These are phyloP conservation scores for Macadamia tetraphylla DNA, from an alignment of 164 flowering plant species.

Conservation along the genomic window DNA sequence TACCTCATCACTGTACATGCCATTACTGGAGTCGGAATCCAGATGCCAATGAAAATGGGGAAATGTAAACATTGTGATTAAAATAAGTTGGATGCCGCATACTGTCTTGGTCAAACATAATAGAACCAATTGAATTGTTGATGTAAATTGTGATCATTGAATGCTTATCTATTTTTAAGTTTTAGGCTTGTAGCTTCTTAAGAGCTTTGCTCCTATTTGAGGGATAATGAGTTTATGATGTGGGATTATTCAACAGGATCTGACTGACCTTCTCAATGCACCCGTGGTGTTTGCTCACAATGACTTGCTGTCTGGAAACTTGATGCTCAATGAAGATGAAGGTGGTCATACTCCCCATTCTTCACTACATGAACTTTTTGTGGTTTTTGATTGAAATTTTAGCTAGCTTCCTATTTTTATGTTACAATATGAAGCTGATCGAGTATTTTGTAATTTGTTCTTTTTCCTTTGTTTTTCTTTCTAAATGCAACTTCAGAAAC, in stretches of 20 bases:
- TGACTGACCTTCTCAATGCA: slow-evolving; percentile 60
- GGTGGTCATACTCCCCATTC: slow-evolving; percentile 35
- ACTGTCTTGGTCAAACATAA: no score
- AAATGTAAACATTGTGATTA: no score
- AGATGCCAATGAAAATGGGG: no score
- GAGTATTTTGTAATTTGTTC: neutral
- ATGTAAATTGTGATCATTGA: neutral
- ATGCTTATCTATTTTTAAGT: neutral
- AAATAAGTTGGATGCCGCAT: no score
- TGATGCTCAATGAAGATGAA: slow-evolving; percentile 86
- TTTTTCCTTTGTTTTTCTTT: neutral
- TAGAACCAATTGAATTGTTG: no score
- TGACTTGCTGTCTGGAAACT: slow-evolving; percentile 90
- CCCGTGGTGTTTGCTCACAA: slow-evolving; percentile 94
- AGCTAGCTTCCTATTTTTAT: neutral
- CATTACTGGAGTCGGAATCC: no score
- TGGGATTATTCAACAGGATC: slow-evolving; percentile 49
- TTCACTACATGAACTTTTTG: neutral
- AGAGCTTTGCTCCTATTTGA: neutral
- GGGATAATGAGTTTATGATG: neutral
- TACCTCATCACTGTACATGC: no score
- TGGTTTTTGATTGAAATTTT: neutral
- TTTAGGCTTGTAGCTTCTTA: neutral
- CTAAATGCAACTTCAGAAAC: no score
- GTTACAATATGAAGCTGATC: neutral